Percentiles rank a stretch among this genome's conserved stretches.
Evolutionary conservation across 441 rosid species (phyloP).

Genomic region (Jatropha podagrica): DNA sequence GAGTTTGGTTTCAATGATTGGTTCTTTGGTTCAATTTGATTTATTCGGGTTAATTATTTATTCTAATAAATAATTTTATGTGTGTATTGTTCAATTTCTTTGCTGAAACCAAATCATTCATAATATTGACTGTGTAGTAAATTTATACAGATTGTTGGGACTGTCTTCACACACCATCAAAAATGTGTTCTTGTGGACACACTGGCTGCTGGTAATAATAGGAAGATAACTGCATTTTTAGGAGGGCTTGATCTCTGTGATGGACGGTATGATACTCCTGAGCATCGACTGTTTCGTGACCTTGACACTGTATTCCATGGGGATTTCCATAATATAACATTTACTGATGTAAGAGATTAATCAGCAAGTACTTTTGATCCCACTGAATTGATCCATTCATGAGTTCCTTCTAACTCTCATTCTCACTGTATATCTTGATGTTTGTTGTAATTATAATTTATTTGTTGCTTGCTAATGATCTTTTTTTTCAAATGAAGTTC

Average conservation of each 20-base stretch:
- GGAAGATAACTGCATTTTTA: slow-evolving; percentile 83
- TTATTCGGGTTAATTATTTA: too few relatives aligned
- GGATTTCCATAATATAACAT: slow-evolving; percentile 89
- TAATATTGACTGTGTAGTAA: too few relatives aligned
- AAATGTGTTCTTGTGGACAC: slow-evolving; percentile 92
- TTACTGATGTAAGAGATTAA: slow-evolving; percentile 54
- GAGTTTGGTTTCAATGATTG: too few relatives aligned
- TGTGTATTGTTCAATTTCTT: too few relatives aligned
- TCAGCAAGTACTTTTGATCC: not conserved
- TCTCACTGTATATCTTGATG: not conserved
- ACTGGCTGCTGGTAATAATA: slow-evolving; percentile 65
- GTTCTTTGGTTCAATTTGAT: too few relatives aligned
- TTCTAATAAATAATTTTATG: too few relatives aligned
- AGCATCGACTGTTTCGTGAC: slow-evolving; percentile 69
- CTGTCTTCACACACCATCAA: slow-evolving; percentile 90
- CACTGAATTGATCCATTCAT: not conserved
- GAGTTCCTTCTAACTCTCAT: not conserved
- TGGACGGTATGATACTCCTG: slow-evolving; percentile 94
- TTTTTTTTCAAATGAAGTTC: not conserved
- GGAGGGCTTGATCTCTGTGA: slow-evolving; percentile 96
- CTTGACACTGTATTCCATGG: slow-evolving; percentile 67
- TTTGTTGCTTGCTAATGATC: not conserved
- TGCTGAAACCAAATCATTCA: too few relatives aligned
- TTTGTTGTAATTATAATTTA: not conserved
- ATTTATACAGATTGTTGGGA: slow-evolving; percentile 69